phyloP scores from a whole-genome alignment of 768 basidiomycete genomes.

The Crassisporium funariophilum region DNA sequence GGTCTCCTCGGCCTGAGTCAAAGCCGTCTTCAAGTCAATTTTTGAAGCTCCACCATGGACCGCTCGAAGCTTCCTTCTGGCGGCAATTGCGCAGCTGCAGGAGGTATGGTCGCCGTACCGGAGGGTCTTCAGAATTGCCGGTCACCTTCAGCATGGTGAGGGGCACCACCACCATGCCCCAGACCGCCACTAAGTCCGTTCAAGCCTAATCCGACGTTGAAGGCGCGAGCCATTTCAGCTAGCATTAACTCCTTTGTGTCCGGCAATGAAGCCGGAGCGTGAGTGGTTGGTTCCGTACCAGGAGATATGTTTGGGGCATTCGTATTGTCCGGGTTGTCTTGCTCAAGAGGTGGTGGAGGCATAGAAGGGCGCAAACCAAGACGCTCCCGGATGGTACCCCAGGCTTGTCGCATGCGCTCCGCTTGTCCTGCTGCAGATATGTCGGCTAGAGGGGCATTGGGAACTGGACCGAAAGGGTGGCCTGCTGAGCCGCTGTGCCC shows the following conservation, averaged over 20 bases:
- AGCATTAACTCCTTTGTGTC: slow-evolving; percentile 74
- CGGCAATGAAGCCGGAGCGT: slow-evolving; percentile 18
- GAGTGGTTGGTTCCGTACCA: background rate
- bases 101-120: background rate
- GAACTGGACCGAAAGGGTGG: slow-evolving; percentile 43
- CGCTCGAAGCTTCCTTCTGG: slow-evolving; percentile 77
- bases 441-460: slow-evolving; percentile 41
- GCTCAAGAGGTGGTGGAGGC: slow-evolving; percentile 8
- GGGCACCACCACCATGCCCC: slow-evolving; percentile 7
- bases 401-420: slow-evolving; percentile 62
- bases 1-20: slow-evolving; percentile 43
- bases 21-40: slow-evolving; percentile 63
- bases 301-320: slow-evolving; percentile 3
- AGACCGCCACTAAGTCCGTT: slow-evolving; percentile 25
- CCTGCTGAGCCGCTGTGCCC: too few relatives aligned
- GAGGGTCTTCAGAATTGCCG: slow-evolving; percentile 4
- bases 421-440: slow-evolving; percentile 35
- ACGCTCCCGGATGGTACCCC: slow-evolving; percentile 70
- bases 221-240: slow-evolving; percentile 80
- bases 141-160: slow-evolving; percentile 9
- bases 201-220: slow-evolving; percentile 69
- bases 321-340: slow-evolving; percentile 6
- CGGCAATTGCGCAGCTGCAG: slow-evolving; percentile 22
- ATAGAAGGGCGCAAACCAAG: slow-evolving; percentile 49
- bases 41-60: slow-evolving; percentile 76